Evolutionary conservation across 2,329 filamentous ascomycete species (phyloP), one percentile per base, ranked within the genome.

Genomic region (Botrytis byssoidea): DNA sequence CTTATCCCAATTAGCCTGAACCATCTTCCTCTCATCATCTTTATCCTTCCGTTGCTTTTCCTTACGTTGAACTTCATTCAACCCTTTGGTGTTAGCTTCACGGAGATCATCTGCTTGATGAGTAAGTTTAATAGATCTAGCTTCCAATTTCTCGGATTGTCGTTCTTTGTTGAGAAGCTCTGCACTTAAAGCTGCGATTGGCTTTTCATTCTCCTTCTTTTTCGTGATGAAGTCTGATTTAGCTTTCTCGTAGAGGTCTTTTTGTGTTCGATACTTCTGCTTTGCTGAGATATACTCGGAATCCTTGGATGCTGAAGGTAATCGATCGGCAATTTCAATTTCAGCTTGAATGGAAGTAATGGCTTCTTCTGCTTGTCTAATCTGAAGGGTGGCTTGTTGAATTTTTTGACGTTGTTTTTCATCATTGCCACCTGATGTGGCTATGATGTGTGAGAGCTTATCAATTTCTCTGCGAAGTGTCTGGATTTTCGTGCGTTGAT

Each of bases 321-420:
- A 85, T 25, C 85, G 85, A 74, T 90, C 90, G 69, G 92, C 85
- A 42, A 87, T 86, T 78, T 89, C 90, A n/a, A 93, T 87, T 74
- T 93, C 86, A 16, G 83, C 80, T 71, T 85, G 84, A 37, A 92
- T 83, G 65, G 86, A 84, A 61, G 84, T 83, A 44, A 87, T 86
- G 46, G 91, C 90, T 72, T 88, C 86, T 73, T 89, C 86, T 25
- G 87, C 86, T 80, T 88, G 92, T 73, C 89, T 89, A 82, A 92
- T 91, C 81, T 92, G 91, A 73, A 92, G 92, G 73, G 88, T 90
- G 80, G 93, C 91, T 81, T 95, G 93, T 75, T 90, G 88, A 64
- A 93, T 89, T 81, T 93, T 92, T 80, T 93, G 91, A 77, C 89
- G 88, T 78, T 91, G 88, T 80, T 92, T 91, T 79, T 95, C 93